Evolutionary conservation across 2,329 filamentous ascomycete species (phyloP), one percentile per base, ranked within the genome.

Genomic region (Blumeriella jaapii): DNA sequence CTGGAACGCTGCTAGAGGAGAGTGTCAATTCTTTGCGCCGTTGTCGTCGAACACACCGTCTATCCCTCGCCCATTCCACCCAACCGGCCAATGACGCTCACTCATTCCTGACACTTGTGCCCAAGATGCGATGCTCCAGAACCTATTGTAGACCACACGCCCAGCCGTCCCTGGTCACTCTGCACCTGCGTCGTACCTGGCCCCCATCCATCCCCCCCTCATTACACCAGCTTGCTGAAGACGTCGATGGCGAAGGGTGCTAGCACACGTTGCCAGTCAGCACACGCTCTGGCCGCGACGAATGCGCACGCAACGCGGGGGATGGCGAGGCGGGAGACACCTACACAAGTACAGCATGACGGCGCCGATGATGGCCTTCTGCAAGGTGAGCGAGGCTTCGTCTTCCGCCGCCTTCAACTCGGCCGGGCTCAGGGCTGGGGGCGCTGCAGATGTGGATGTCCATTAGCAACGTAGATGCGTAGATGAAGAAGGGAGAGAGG

Each of bases 271-370:
- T n/a, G n/a, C n/a, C n/a, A n/a, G n/a, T 35, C 36, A 42, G 45
- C 18, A 11, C 9, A 9, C 16, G 12, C 15, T n/a, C 22, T n/a
- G n/a, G n/a, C n/a, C n/a, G n/a, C n/a, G n/a, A n/a, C n/a, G n/a
- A n/a, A n/a, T n/a, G n/a, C n/a, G n/a, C n/a, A n/a, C n/a, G 16
- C 6, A 24, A 14, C 6, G 19, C 3, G 12, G 3, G 14, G 26
- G 17, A n/a, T 14, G 3, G 31, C 8, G 14, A 12, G 16, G 12
- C 19, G 15, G 13, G 3, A 22, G n/a, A 22, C 17, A 46, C 80
- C 38, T 74, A 91, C 83, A 84, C 41, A 91, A 62, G 57, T 89
- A 89, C 31, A 91, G 68, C 31, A 82, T 59, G 24, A 78, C 65
- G 44, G 76, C 77, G 11, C 74, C 74, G 24, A 72, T 68, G 36